Evolutionary conservation across 2,329 filamentous ascomycete species (phyloP).

Genomic region (Polytolypa hystricis): DNA sequence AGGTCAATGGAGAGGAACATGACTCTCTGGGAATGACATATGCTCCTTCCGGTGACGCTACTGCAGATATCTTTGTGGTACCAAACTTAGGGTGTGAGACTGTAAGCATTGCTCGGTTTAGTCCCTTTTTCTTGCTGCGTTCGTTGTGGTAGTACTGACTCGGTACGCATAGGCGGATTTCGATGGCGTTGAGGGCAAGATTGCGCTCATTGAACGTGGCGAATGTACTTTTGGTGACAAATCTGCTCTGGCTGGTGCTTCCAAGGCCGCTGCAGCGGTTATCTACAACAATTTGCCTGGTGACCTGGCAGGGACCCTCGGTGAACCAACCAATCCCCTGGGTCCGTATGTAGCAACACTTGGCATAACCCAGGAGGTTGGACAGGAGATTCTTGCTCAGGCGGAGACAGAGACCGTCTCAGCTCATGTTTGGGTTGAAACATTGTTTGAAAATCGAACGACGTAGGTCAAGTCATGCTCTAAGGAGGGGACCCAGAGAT

Average conservation of each 20-base stretch:
- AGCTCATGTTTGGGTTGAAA: constrained; percentile 32
- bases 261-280: constrained; percentile 59
- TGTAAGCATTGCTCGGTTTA: constrained; percentile 12
- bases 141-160: neutral
- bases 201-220: constrained; percentile 62
- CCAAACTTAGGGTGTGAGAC: constrained; percentile 52
- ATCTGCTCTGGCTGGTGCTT: constrained; percentile 54
- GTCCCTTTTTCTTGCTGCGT: neutral
- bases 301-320: constrained; percentile 56
- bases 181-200: constrained; percentile 45
- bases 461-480: constrained; percentile 21
- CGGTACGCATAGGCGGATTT: constrained; percentile 43
- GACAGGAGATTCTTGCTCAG: constrained; percentile 43
- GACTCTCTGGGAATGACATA: constrained; percentile 12
- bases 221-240: constrained; percentile 62
- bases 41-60: constrained; percentile 8
- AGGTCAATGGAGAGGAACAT: constrained; percentile 8
- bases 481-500: too few relatives aligned
- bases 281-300: constrained; percentile 64
- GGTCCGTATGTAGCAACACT: constrained; percentile 55
- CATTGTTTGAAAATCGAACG: constrained; percentile 35
- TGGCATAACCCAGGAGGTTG: constrained; percentile 51
- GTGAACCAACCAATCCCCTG: constrained; percentile 41
- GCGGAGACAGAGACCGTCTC: constrained; percentile 36
- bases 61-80: constrained; percentile 42